These are phyloP conservation scores for Claviceps pusilla DNA, from an alignment of 2,329 filamentous ascomycete genomes.

Conservation along the genomic window DNA sequence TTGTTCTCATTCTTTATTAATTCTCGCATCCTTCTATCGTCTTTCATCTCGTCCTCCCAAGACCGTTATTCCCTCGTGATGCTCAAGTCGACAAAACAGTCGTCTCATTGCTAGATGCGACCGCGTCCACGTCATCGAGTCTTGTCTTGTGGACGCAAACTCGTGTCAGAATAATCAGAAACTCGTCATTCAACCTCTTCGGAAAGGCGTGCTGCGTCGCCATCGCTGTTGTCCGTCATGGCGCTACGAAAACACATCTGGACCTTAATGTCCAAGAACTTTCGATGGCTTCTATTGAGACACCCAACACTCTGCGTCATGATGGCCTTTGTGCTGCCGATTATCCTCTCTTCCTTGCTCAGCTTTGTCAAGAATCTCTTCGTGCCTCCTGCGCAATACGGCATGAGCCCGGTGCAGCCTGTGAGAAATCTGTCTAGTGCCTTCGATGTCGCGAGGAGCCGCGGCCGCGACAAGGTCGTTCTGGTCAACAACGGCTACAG, in stretches of 20 bases:
- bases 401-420: conserved; percentile 47
- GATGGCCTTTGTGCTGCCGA: conserved; percentile 44
- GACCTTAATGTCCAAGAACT: conserved; percentile 48
- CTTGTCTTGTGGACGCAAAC: background rate
- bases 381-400: conserved; percentile 59
- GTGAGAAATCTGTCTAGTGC: conserved; percentile 52
- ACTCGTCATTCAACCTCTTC: background rate
- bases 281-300: conserved; percentile 41
- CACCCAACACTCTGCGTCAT: conserved; percentile 36
- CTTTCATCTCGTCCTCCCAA: background rate
- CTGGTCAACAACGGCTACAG: conserved; percentile 63
- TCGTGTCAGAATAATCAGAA: background rate
- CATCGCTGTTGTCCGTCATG: conserved; percentile 21
- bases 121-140: background rate
- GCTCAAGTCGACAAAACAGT: background rate
- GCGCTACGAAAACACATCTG: conserved; percentile 40
- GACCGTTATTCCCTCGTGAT: background rate
- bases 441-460: conserved; percentile 37
- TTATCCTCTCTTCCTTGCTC: conserved; percentile 43
- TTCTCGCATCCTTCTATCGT: too few species aligned
- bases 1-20: too few species aligned
- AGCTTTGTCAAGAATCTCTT: conserved; percentile 71
- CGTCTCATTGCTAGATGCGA: background rate
- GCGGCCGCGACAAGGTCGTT: conserved; percentile 51
- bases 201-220: too few species aligned